Percentiles rank a stretch among this genome's conserved stretches.
These are phyloP conservation scores for Botrytis paeoniae DNA, from an alignment of 2,329 filamentous ascomycete species.

Conservation along the genomic window DNA sequence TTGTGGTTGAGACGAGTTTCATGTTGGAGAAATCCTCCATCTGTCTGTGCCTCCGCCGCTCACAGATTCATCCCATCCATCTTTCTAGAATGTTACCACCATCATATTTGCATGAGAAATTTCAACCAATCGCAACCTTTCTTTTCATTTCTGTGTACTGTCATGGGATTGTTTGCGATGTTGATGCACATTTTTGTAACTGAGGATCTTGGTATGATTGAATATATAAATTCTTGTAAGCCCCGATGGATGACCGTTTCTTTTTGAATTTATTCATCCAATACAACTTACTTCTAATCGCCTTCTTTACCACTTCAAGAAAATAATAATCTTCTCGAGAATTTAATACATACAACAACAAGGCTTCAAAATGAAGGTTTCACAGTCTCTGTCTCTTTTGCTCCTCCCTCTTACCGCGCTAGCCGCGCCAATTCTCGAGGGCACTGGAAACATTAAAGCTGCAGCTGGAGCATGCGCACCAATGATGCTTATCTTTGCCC, in stretches of 20 bases:
- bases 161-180: not conserved
- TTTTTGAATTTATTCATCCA: not conserved
- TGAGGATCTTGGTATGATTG: not conserved
- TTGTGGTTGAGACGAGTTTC: slow-evolving; percentile 9
- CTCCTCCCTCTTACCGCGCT: slow-evolving; percentile 5
- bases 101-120: not conserved
- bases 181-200: not conserved
- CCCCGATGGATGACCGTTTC: not conserved
- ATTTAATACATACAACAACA: not conserved
- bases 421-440: not conserved
- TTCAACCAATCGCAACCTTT: slow-evolving; percentile 4
- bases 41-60: not conserved
- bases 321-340: not conserved
- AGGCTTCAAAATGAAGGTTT: not conserved
- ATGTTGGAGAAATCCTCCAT: not conserved
- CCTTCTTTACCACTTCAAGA: not conserved
- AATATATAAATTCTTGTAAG: slow-evolving; percentile 1
- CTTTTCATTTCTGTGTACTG: not conserved
- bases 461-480: slow-evolving; percentile 24
- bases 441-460: not conserved
- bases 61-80: slow-evolving; percentile 1
- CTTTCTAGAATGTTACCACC: not conserved
- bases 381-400: not conserved
- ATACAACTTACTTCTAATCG: not conserved
- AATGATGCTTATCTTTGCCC: slow-evolving; percentile 33